Conservation (phyloP, 176 grass and related monocot species). For the Aegilops sharonensis region DNA sequence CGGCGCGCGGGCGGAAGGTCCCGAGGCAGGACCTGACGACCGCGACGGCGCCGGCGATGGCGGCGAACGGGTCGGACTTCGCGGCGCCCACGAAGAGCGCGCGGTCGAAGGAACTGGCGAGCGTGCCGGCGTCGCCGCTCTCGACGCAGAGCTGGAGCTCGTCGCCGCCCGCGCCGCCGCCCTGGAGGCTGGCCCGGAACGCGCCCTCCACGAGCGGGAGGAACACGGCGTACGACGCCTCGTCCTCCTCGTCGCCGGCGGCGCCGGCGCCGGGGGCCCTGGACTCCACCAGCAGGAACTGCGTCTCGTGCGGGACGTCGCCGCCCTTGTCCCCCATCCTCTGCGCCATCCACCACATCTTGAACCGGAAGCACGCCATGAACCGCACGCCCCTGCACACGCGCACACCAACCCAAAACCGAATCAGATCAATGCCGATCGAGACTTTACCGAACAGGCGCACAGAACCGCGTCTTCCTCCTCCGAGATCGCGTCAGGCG, state of each 20-base stretch:
- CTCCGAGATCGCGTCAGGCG: background rate
- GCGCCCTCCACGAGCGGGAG: constrained; percentile 80
- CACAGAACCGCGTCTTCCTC: too few species aligned
- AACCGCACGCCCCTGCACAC: constrained; percentile 67
- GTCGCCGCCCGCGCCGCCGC: constrained; percentile 42
- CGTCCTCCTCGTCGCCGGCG: background rate
- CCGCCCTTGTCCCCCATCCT: constrained; percentile 74
- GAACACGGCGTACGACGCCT: constrained; percentile 61
- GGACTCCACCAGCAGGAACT: constrained; percentile 89
- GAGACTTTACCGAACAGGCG: background rate
- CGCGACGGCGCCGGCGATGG: constrained; percentile 68
- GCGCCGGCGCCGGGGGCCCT: constrained; percentile 8
- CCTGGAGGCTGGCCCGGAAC: constrained; percentile 84
- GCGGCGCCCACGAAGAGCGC: constrained; percentile 73
- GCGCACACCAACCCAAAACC: background rate
- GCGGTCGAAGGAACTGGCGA: constrained; percentile 35
- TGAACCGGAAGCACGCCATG: constrained; percentile 86
- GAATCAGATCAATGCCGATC: background rate
- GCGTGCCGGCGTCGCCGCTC: constrained; percentile 73
- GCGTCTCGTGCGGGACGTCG: constrained; percentile 88
- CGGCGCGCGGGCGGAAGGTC: constrained; percentile 57
- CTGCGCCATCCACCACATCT: constrained; percentile 99
- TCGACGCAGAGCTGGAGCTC: constrained; percentile 82
- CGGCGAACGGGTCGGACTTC: constrained; percentile 70
- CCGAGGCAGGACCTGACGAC: constrained; percentile 50